Conservation (phyloP, 2,329 filamentous ascomycete genomes). For the Corynespora cassiicola region DNA sequence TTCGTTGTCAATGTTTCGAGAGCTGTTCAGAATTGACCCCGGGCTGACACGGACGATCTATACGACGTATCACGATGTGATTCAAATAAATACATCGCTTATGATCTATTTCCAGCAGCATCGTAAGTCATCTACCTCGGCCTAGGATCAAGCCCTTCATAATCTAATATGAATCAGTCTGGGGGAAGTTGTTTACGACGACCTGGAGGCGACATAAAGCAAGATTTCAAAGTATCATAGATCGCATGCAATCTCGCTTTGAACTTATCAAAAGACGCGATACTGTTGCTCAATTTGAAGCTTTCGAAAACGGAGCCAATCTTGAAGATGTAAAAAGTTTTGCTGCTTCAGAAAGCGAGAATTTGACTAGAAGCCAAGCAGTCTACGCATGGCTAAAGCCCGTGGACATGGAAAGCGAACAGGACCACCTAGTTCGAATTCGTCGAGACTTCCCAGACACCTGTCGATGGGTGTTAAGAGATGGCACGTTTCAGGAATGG, state of each 20-base stretch:
- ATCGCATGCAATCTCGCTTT: constrained; percentile 19
- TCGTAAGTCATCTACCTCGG: constrained; percentile 2
- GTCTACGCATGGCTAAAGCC: constrained; percentile 18
- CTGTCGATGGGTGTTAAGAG: constrained; percentile 18
- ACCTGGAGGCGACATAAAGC: constrained; percentile 28
- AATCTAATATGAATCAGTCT: constrained; percentile 19
- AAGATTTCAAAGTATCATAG: constrained; percentile 18
- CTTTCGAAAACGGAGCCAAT: constrained; percentile 3
- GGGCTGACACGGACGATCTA: constrained; percentile 3
- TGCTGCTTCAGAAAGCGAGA: constrained; percentile 7
- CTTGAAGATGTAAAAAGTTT: constrained; percentile 5
- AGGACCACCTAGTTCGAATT: constrained; percentile 11
- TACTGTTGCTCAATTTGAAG: constrained; percentile 20
- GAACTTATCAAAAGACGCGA: constrained; percentile 23
- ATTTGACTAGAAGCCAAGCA: constrained; percentile 7
- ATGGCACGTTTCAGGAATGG: constrained; percentile 21
- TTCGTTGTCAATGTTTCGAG: constrained; percentile 15
- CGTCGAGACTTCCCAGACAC: constrained; percentile 7
- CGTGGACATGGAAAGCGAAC: constrained; percentile 13
- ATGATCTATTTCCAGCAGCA: constrained; percentile 17
- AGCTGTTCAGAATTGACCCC: constrained; percentile 1
- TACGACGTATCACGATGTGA: constrained; percentile 9
- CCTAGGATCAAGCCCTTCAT: neutral
- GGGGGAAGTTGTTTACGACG: constrained; percentile 29
- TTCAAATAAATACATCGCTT: constrained; percentile 16